Evolutionary conservation across 2,329 filamentous ascomycete species (phyloP), one percentile per base, ranked within the genome.

Genomic region (Seiridium cupressi): DNA sequence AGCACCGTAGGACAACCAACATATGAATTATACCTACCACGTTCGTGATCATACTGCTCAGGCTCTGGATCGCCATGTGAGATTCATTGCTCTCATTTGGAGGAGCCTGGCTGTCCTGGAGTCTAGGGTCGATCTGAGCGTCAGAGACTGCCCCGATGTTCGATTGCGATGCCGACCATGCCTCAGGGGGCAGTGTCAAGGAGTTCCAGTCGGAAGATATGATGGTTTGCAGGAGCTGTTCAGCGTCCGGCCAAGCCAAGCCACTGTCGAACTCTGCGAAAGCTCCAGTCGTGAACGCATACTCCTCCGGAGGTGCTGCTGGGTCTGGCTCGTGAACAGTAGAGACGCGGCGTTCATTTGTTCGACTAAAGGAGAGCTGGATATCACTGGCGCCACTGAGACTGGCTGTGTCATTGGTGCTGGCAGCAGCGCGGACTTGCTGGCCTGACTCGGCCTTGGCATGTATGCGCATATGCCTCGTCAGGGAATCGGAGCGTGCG

Each of bases 151-250:
- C 10, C 13, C 13, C 51, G 13, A 34, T 13, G 4, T 44, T 34
- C 44, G 42, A 57, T 13, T 57, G 55, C 11, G 44, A 35, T 7
- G 38, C 13, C 18, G 38, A 5, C 53, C 36, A 55, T n/a, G n/a
- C 31, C 31, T 57, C 44, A 31, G 55, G 55, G 10, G 55, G 55
- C 34, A 58, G 26, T 11, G 55, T 51, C 35, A 58, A 34, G 26
- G 55, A 58, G 35, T 44, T 51, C 55, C 55, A 58, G 46, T 58
- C 55, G n/a, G 55, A 58, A 7, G 55, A 58, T 7, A 58, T 44
- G 13, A 58, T 58, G 4, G 46, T 58, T 11, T 58, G 55, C 4
- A 58, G 18, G 10, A 58, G 46, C 18, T 58, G 44, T 34, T 58
- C 55, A 6, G 55, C 55, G 51, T 58, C 55, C 9, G 46, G 55